Base-by-base conservation (phyloP, 2,329 filamentous ascomycete species). In the Diaporthe amygdali region DNA sequence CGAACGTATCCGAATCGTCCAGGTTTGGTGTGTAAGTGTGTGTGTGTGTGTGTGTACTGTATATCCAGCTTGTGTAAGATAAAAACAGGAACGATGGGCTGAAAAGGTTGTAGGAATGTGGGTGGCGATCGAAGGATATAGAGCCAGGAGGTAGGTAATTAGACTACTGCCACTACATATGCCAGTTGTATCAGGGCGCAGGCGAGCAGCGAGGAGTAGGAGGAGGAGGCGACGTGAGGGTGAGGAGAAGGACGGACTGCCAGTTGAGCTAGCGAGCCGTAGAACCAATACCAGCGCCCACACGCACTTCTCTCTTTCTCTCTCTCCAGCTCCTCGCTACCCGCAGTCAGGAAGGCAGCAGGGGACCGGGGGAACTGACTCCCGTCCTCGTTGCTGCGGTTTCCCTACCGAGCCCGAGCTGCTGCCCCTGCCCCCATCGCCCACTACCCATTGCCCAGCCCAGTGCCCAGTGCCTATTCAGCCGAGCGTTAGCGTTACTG, bases 341-440 rank as follows among this genome's bases (percentile, higher is more conserved):
- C 34, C 54, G 27, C 54, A 34, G 54, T 39, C 34, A 39, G 54
- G 34, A 56, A 61, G 55, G 39, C 55, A 61, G 55, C 37, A 61
- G 32, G 56, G 56, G 56, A 39, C 39, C 56, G 39, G 56, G 56
- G 56, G 39, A 46, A 61, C 56, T 61, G 56, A 46, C 39, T 61
- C 56, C 56, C 39, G 56, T 46, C 39, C 56, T 37, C 56, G 56
- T 34, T 47, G 56, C 56, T 63, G 56, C 56, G 56, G 56, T 47
- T 63, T 22, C 56, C 56, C 56, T 63, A 20, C 56, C 39, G 37
- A 14, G 56, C 5, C 56, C 39, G 56, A 63, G 56, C 56, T 47
- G 56, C 56, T 47, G 41, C 37, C 55, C 55, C 55, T 59, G 55
- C 32, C 37, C 37, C 37, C 37, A 39, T 39, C 15, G 37, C 30